Percentiles rank a stretch among this genome's conserved stretches.
Conservation (phyloP, 2,329 filamentous ascomycete species). For the Fusarium globosum region DNA sequence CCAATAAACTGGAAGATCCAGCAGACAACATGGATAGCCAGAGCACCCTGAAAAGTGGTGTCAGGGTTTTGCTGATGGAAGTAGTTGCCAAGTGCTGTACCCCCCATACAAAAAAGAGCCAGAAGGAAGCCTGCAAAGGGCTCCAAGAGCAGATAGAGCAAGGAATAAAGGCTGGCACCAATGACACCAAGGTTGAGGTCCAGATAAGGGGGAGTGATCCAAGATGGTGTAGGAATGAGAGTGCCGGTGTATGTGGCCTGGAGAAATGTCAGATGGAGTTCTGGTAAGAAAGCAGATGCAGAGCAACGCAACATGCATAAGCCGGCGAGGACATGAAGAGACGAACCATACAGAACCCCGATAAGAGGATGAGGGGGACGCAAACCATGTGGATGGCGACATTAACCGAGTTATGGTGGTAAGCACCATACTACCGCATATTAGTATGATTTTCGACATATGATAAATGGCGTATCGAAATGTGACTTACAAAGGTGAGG, state of each 20-base stretch:
- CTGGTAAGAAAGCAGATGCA: not conserved
- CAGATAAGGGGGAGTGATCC: constrained; percentile 74
- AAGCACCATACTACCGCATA: constrained; percentile 77
- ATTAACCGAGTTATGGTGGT: constrained; percentile 83
- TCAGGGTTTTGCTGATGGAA: constrained; percentile 69
- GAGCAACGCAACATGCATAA: not conserved
- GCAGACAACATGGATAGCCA: constrained; percentile 75
- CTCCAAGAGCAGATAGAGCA: constrained; percentile 90
- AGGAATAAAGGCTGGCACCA: constrained; percentile 74
- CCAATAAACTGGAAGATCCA: constrained; percentile 95
- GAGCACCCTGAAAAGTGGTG: constrained; percentile 65
- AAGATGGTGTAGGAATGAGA: constrained; percentile 72
- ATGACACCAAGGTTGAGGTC: constrained; percentile 75
- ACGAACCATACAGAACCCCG: constrained; percentile 77
- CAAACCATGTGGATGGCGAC: constrained; percentile 82
- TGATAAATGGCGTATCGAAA: not conserved
- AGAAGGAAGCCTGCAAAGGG: constrained; percentile 88
- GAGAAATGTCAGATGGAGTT: constrained; percentile 11
- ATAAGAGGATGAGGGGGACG: constrained; percentile 80
- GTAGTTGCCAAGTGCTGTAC: constrained; percentile 80
- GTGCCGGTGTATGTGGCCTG: constrained; percentile 72
- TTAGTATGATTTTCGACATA: constrained; percentile 23
- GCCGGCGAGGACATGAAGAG: constrained; percentile 4
- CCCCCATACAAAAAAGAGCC: constrained; percentile 78
- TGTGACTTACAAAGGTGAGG: constrained; percentile 76